A percentile compares a stretch with the other conserved stretches of the same genome.
These are phyloP conservation scores for sweet orange (Citrus sinensis) DNA, from an alignment of 345 rosid species.

Conservation along the genomic window DNA sequence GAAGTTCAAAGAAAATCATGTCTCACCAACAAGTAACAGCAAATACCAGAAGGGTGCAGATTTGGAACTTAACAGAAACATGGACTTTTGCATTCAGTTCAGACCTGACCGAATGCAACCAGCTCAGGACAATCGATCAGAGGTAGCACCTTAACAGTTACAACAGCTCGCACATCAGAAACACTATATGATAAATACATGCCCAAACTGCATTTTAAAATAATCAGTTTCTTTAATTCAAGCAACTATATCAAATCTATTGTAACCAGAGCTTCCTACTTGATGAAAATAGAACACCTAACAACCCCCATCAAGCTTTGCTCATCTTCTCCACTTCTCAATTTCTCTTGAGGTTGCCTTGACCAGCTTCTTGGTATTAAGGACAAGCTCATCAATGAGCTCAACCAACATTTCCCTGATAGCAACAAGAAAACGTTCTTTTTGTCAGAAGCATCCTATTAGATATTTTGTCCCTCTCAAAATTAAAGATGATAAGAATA, in stretches of 20 bases:
- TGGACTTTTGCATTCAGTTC: not conserved
- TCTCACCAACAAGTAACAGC: not conserved
- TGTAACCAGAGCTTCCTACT: not conserved
- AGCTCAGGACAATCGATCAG: not conserved
- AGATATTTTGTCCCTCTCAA: not conserved
- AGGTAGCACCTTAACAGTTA: not conserved
- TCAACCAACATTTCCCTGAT: constrained; percentile 62
- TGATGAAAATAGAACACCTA: not conserved
- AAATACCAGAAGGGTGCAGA: not conserved
- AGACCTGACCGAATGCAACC: not conserved
- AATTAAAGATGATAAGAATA: not conserved
- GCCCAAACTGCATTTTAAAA: not conserved
- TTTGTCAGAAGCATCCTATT: not conserved
- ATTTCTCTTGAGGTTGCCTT: constrained; percentile 67
- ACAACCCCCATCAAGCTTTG: not conserved
- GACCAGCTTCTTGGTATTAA: constrained; percentile 62
- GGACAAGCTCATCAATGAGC: constrained; percentile 57
- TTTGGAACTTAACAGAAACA: not conserved
- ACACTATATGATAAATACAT: not conserved
- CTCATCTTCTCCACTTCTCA: constrained; percentile 80
- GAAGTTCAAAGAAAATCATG: not conserved
- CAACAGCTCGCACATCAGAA: not conserved
- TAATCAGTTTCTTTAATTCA: constrained; percentile 5
- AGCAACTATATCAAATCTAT: not conserved
- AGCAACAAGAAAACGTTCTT: not conserved